Evolutionary conservation across 1,139 yeast genomes (phyloP), one percentile per base, ranked within the genome.

Genomic region (Lodderomyces metapsilosis): DNA sequence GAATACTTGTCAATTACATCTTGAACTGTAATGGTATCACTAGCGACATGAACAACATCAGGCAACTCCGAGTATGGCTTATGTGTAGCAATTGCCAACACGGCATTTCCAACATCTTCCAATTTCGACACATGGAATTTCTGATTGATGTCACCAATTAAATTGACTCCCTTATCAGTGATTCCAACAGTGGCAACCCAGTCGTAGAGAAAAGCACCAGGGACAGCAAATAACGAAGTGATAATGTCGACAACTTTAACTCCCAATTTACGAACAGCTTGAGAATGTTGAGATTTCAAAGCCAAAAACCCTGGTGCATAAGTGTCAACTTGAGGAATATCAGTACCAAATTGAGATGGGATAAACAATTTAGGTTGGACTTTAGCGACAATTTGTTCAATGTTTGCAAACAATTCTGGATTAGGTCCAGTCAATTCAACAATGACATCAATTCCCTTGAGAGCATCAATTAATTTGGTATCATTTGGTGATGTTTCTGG

Each of bases 321-420:
- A 22, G 47, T 49, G 8, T 49, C 46, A 13, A 54, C 57, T 13
- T 56, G 51, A 10, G 38, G 31, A 22, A 57, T 55, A 39, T 78
- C 78, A 32, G 64, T 54, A 36, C 88, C 88, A 51, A 76, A 82
- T 53, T 81, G 86, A 3, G 86, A 76, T 30, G 87, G 84, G 43
- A 82, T 70, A 58, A 71, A 80, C 27, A 80, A 52, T 55, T 76
- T 74, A 36, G 81, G 80, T 51, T 67, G 71, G 32, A 72, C 70
- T 13, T 54, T 54, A 6, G 55, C 53, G 2, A 74, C 68, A 5
- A 79, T 51, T 40, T 58, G 52, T 47, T 66, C 71, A 28, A 66
- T 41, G 5, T 47, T 47, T 2, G 58, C 50, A 20, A 59, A 59
- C 17, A 57, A 38, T 3, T 43, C 54, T 2, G 68, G 66, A 22